phyloP scores from a whole-genome alignment of 768 basidiomycete genomes.

The Thelephora aurantiotincta region DNA sequence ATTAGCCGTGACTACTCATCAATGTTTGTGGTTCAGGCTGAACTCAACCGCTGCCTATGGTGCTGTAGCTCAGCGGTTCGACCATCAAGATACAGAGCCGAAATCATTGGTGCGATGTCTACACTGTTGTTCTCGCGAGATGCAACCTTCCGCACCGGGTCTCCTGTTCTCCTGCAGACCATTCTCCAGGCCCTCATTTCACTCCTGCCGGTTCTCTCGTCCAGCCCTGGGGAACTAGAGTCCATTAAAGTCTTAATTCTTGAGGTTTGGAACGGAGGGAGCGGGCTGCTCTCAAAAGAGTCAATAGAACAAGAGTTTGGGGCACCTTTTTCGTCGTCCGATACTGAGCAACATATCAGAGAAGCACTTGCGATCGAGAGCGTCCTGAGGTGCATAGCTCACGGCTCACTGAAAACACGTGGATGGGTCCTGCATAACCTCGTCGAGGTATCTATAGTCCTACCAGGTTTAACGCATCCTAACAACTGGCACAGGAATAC shows the following conservation, averaged over 20 bases:
- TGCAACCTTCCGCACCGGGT: slow-evolving; percentile 25
- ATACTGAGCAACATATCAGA: slow-evolving; percentile 26
- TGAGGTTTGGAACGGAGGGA: slow-evolving; percentile 29
- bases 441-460: slow-evolving; percentile 26
- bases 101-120: slow-evolving; percentile 36
- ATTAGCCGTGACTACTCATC: not conserved
- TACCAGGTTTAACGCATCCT: not conserved
- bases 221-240: slow-evolving; percentile 18
- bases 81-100: slow-evolving; percentile 27
- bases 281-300: slow-evolving; percentile 32
- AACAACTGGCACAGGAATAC: slow-evolving; percentile 23
- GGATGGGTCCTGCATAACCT: slow-evolving; percentile 35
- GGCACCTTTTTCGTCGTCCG: slow-evolving; percentile 15
- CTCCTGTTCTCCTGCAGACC: slow-evolving; percentile 33
- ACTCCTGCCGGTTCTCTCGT: slow-evolving; percentile 27
- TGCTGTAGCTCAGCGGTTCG: slow-evolving; percentile 48
- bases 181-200: slow-evolving; percentile 38
- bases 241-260: slow-evolving; percentile 28
- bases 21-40: slow-evolving; percentile 18
- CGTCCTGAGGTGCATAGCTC: slow-evolving; percentile 31
- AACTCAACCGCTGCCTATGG: slow-evolving; percentile 54
- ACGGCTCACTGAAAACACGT: slow-evolving; percentile 27
- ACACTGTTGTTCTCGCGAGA: slow-evolving; percentile 29
- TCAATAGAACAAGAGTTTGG: slow-evolving; percentile 39
- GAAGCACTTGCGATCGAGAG: slow-evolving; percentile 32